Percentiles rank a stretch among this genome's conserved stretches.
These are phyloP conservation scores for Phaseolus coccineus DNA, from an alignment of 331 rosid genomes.

Conservation along the genomic window DNA sequence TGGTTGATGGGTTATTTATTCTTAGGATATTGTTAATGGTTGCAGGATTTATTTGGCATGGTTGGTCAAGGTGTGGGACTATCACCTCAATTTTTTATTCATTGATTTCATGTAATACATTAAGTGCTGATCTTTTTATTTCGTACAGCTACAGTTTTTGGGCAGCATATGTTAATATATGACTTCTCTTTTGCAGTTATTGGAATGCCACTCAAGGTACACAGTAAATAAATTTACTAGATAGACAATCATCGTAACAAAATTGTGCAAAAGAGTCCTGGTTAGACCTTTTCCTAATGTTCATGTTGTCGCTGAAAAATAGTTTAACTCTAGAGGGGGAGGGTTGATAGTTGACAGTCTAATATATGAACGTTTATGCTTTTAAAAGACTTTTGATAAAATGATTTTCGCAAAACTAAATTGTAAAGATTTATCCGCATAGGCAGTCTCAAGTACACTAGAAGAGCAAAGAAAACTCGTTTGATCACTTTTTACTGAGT, in stretches of 20 bases:
- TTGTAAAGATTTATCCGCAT: too few species aligned
- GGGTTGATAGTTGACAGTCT: too few species aligned
- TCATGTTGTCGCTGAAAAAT: background rate
- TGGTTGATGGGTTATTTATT: background rate
- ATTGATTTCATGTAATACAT: background rate
- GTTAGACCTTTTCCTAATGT: background rate
- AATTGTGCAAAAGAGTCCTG: constrained; percentile 22
- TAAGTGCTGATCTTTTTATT: constrained; percentile 18
- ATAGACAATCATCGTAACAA: background rate
- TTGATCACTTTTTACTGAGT: too few species aligned
- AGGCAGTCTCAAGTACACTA: too few species aligned
- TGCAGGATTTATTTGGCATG: constrained; percentile 86
- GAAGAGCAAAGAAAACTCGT: too few species aligned
- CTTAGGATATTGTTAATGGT: constrained; percentile 4
- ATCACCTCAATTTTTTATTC: constrained; percentile 50
- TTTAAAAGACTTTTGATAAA: too few species aligned
- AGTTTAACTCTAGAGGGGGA: too few species aligned
- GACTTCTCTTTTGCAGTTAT: constrained; percentile 97
- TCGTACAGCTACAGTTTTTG: constrained; percentile 84
- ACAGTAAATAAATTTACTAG: constrained; percentile 17
- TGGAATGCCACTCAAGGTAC: constrained; percentile 99
- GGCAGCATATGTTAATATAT: constrained; percentile 80
- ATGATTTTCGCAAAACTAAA: too few species aligned
- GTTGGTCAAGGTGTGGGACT: constrained; percentile 79
- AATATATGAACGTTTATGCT: too few species aligned